A percentile compares a stretch with the other conserved stretches of the same genome.
phyloP scores from a whole-genome alignment of 768 basidiomycete species.

The Rhodotorula kratochvilovae region DNA sequence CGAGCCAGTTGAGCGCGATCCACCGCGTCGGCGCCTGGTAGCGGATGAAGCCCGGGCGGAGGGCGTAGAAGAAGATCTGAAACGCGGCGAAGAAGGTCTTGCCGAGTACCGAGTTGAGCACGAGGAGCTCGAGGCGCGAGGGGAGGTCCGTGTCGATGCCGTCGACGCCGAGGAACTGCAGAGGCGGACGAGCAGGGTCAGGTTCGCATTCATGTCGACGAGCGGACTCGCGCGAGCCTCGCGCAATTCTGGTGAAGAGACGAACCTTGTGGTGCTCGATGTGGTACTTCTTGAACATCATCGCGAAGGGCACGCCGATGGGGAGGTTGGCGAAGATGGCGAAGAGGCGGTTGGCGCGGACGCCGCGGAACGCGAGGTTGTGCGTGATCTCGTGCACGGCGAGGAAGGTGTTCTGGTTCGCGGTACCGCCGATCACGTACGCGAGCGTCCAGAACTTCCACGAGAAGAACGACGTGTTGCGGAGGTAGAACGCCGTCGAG shows the following conservation, averaged over 20 bases:
- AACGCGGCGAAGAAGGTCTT: constrained; percentile 98
- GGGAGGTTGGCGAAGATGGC: constrained; percentile 89
- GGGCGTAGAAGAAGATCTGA: constrained; percentile 95
- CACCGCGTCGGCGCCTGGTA: constrained; percentile 72
- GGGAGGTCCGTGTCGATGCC: constrained; percentile 95
- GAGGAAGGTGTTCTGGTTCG: constrained; percentile 95
- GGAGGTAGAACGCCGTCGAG: constrained; percentile 59
- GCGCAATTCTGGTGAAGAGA: neutral
- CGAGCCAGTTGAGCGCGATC: constrained; percentile 73
- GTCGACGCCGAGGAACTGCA: constrained; percentile 80
- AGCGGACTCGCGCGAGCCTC: no score
- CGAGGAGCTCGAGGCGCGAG: constrained; percentile 72
- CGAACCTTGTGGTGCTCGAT: constrained; percentile 41
- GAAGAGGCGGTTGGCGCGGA: constrained; percentile 75
- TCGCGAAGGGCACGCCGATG: constrained; percentile 90
- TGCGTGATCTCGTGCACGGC: constrained; percentile 99
- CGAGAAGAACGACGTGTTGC: constrained; percentile 65
- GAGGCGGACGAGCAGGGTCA: neutral
- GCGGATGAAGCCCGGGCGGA: constrained; percentile 88
- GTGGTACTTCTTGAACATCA: constrained; percentile 76
- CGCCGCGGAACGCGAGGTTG: constrained; percentile 82
- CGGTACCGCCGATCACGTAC: constrained; percentile 84
- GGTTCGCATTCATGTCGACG: no score
- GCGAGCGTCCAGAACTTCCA: constrained; percentile 68
- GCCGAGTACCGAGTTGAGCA: constrained; percentile 89